Conservation (phyloP, 257 asterid genomes). For the Thymus quinquecostatus region DNA sequence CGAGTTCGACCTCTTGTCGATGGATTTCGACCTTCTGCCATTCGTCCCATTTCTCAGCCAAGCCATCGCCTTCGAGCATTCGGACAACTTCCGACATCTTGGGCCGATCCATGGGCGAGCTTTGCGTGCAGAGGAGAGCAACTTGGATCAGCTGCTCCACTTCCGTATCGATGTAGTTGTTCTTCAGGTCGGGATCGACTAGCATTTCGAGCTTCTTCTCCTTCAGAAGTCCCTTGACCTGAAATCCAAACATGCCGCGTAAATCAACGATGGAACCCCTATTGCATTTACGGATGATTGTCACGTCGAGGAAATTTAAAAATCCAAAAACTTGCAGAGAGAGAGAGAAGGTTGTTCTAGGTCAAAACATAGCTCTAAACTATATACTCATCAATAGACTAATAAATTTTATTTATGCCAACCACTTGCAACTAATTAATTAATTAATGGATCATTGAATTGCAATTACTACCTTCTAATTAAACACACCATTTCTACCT, state of each 20-base stretch:
- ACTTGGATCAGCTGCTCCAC: constrained; percentile 63
- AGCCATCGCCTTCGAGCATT: constrained; percentile 63
- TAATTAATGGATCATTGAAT: neutral
- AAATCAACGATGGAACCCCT: neutral
- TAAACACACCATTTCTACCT: no score
- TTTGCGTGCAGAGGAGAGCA: constrained; percentile 58
- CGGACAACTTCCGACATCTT: constrained; percentile 63
- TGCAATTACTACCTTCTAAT: neutral
- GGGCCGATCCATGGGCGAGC: constrained; percentile 55
- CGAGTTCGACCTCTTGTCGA: constrained; percentile 48
- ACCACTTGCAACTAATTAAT: neutral
- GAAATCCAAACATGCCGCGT: neutral
- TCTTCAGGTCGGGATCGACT: constrained; percentile 58
- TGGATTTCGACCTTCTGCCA: constrained; percentile 54
- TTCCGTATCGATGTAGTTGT: constrained; percentile 48
- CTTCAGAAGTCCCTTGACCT: constrained; percentile 62
- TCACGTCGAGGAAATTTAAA: neutral
- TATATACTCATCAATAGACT: neutral
- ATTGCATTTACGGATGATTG: neutral
- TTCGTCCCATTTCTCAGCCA: constrained; percentile 63
- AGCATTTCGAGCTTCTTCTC: constrained; percentile 58
- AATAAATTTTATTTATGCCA: neutral
- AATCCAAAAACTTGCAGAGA: neutral
- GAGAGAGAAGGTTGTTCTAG: neutral
- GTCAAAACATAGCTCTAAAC: constrained; percentile 1